Conservation (phyloP, 768 basidiomycete species). For the Tulasnella sp. region DNA sequence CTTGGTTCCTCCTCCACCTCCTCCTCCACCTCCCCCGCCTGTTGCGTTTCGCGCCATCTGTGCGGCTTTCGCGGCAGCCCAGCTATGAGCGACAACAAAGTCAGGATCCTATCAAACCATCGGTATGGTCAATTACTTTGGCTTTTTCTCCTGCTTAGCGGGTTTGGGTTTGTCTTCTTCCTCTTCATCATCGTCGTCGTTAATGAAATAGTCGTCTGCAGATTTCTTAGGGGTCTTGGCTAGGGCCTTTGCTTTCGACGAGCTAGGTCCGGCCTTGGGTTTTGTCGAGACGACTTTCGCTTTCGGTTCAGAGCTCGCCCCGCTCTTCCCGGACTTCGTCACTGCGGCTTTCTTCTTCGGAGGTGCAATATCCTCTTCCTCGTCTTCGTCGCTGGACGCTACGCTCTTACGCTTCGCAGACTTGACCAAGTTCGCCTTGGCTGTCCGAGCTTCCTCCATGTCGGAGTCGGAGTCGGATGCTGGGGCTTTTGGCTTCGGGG, state of each 20-base stretch:
- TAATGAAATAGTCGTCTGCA: constrained; percentile 16
- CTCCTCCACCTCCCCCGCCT: constrained; percentile 15
- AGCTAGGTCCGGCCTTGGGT: constrained; percentile 1
- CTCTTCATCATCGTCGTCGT: constrained; percentile 17
- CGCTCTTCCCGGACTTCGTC: constrained; percentile 16
- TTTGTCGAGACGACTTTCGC: constrained; percentile 15
- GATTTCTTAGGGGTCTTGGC: neutral
- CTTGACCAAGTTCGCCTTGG: neutral
- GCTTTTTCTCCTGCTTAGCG: neutral
- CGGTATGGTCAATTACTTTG: neutral
- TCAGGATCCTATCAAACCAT: neutral
- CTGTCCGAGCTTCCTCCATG: neutral
- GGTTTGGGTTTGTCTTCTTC: constrained; percentile 14
- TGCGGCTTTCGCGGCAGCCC: constrained; percentile 41
- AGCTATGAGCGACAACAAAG: constrained; percentile 2
- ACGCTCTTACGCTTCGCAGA: constrained; percentile 11
- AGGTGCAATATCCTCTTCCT: constrained; percentile 5
- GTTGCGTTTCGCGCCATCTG: constrained; percentile 32
- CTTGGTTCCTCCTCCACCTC: constrained; percentile 38
- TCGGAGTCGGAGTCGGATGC: neutral
- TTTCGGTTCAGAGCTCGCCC: constrained; percentile 17
- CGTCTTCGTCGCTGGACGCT: constrained; percentile 11
- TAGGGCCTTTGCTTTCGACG: neutral
- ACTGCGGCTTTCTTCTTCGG: constrained; percentile 13
- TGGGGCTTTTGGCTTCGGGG: neutral